Base-by-base conservation (phyloP, 2,329 filamentous ascomycete genomes). In the Cladosporium halotolerans region DNA sequence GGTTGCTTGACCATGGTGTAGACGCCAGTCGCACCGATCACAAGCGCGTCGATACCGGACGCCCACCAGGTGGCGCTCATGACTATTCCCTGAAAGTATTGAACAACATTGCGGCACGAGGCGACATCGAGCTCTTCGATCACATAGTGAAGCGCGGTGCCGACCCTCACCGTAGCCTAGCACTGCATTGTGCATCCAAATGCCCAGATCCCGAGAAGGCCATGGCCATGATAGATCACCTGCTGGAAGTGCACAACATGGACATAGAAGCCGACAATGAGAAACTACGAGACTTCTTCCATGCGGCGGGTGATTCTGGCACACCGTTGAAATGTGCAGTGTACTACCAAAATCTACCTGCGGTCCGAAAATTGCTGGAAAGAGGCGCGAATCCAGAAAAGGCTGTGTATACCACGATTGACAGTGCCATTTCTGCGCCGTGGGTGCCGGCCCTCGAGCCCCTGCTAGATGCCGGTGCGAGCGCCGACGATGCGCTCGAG, bases 101-200 rank as follows among this genome's bases (percentile, higher is more conserved):
- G 4, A 53, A 55, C 18, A 46, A 18, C 4, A 53, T 55, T n/a
- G 57, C 55, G 6, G 57, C 57, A 11, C 45, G 45, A 4, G 18
- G 55, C 0, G 45, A 57, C 23, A 45, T 55, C 11, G 52, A 55
- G 38, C 39, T 58, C 3, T 52, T 57, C 39, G 47, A 57, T 42
- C 55, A 57, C 23, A 33, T 58, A 13, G 57, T 57, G 4, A 14
- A 36, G 8, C 40, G 55, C 48, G 55, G 55, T n/a, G 57, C 57
- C 10, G 53, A 57, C 18, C 52, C 53, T 38, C 10, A 32, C 9
- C 40, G 33, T 3, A 57, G 57, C 14, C 36, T 57, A 9, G 53
- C 57, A 7, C 40, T 57, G 3, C 53, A 58, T 14, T 39, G 47
- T 16, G 52, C 34, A 8, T 54, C 50, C 4, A 52, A 38, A 34